Evolutionary conservation across 345 rosid species (phyloP).

Genomic region (Adansonia digitata): DNA sequence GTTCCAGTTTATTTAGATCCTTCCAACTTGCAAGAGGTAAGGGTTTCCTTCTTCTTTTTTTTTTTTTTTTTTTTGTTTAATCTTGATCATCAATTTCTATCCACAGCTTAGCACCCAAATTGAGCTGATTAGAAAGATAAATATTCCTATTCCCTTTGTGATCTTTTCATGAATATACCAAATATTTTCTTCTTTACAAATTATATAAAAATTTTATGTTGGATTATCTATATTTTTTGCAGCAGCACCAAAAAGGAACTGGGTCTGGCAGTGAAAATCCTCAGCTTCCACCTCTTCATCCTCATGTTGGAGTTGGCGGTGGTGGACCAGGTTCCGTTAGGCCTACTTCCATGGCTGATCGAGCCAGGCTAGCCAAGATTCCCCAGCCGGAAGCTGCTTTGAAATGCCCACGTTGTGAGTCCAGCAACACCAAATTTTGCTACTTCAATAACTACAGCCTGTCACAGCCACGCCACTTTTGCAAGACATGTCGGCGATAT

Average conservation of each 20-base stretch:
- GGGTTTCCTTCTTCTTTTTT: background rate
- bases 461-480: slow-evolving; percentile 74
- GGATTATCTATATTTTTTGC: slow-evolving; percentile 22
- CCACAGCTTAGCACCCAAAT: slow-evolving; percentile 17
- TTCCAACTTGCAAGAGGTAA: slow-evolving; percentile 70
- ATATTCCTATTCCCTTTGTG: slow-evolving; percentile 49
- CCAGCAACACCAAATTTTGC: slow-evolving; percentile 74
- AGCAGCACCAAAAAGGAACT: slow-evolving; percentile 29
- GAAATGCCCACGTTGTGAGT: slow-evolving; percentile 75
- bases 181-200: slow-evolving; percentile 20
- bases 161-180: slow-evolving; percentile 48
- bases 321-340: slow-evolving; percentile 28
- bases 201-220: slow-evolving; percentile 1
- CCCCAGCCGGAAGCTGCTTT: slow-evolving; percentile 52
- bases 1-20: slow-evolving; percentile 62
- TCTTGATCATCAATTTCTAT: slow-evolving; percentile 21
- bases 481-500: slow-evolving; percentile 77
- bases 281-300: slow-evolving; percentile 41
- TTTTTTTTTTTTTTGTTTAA: slow-evolving; percentile 23
- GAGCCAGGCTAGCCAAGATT: slow-evolving; percentile 56
- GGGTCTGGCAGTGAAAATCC: slow-evolving; percentile 29
- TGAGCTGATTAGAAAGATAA: slow-evolving; percentile 30
- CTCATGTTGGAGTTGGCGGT: slow-evolving; percentile 23
- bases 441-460: slow-evolving; percentile 81
- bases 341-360: slow-evolving; percentile 68